These are phyloP conservation scores for Prunus dulcis DNA, from an alignment of 306 rosid species.

Conservation along the genomic window DNA sequence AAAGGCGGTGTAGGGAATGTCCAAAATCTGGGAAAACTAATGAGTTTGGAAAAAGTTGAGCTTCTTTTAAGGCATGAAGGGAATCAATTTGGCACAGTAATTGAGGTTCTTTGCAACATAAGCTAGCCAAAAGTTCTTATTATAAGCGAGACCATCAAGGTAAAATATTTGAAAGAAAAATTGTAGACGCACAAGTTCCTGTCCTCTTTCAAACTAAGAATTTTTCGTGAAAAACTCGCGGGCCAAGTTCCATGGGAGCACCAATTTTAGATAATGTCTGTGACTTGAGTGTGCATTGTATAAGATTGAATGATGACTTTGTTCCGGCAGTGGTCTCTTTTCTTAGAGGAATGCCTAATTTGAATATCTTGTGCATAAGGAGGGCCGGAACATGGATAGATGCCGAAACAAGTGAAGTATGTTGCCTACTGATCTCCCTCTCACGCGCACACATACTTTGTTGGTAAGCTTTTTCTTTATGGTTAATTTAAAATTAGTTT, in stretches of 20 bases:
- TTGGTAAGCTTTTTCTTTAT: neutral
- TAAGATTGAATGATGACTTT: neutral
- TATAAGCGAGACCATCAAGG: neutral
- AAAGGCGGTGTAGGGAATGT: neutral
- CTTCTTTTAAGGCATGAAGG: neutral
- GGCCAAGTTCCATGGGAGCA: no score
- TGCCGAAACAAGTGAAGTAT: neutral
- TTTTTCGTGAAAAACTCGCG: neutral
- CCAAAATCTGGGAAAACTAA: neutral
- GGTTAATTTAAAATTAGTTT: neutral
- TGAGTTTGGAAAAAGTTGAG: neutral
- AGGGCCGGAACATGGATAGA: neutral
- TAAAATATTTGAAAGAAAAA: neutral
- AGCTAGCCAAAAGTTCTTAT: neutral
- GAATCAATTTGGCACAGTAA: neutral
- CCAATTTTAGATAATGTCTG: neutral
- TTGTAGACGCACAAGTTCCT: neutral
- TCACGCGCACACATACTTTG: neutral
- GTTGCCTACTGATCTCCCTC: neutral
- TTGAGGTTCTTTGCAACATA: neutral
- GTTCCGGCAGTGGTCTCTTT: neutral
- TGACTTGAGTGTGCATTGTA: neutral
- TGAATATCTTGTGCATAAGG: neutral
- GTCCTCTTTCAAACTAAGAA: no score
- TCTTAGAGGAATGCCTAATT: conserved; percentile 3